Percentiles rank a stretch among this genome's conserved stretches.
Conservation (phyloP, 2,329 filamentous ascomycete genomes). For the Myrmaecium sp. region DNA sequence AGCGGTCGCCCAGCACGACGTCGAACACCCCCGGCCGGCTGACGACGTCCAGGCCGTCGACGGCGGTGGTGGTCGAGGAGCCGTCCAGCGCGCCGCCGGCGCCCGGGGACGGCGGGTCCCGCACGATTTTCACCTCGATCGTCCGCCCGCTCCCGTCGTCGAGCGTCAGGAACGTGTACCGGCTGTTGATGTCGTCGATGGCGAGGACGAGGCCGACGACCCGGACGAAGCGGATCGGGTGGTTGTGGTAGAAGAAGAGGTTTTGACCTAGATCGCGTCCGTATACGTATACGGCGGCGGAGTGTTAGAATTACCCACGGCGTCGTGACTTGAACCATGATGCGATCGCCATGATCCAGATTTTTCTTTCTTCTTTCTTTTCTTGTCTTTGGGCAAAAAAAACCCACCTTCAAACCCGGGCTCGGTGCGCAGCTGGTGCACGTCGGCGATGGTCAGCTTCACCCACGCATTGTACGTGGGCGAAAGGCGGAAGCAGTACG, state of each 20-base stretch:
- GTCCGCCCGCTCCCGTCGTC: conserved; percentile 45
- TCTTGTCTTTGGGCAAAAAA: conserved; percentile 4
- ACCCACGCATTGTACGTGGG: conserved; percentile 48
- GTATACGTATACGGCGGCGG: too few species aligned
- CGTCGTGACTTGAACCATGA: too few species aligned
- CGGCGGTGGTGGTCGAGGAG: conserved; percentile 17
- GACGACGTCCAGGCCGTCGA: conserved; percentile 23
- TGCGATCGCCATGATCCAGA: neutral
- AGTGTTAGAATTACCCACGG: conserved; percentile 1
- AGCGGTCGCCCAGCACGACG: conserved; percentile 19
- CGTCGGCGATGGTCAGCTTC: conserved; percentile 38
- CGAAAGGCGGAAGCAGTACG: conserved; percentile 41
- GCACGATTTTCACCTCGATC: conserved; percentile 37
- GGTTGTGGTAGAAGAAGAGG: conserved; percentile 38
- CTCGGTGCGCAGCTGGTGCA: conserved; percentile 33
- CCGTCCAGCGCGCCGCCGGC: conserved; percentile 7
- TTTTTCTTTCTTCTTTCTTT: neutral
- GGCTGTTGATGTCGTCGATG: conserved; percentile 22
- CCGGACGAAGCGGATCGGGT: conserved; percentile 31
- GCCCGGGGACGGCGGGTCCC: conserved; percentile 8
- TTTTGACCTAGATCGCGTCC: conserved; percentile 29
- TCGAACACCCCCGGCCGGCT: conserved; percentile 24
- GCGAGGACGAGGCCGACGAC: conserved; percentile 28
- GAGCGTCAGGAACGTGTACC: conserved; percentile 33
- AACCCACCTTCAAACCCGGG: conserved; percentile 34